These are phyloP conservation scores for Pythium periplocum DNA, from an alignment of 352 stramenopile genomes.

Conservation along the genomic window DNA sequence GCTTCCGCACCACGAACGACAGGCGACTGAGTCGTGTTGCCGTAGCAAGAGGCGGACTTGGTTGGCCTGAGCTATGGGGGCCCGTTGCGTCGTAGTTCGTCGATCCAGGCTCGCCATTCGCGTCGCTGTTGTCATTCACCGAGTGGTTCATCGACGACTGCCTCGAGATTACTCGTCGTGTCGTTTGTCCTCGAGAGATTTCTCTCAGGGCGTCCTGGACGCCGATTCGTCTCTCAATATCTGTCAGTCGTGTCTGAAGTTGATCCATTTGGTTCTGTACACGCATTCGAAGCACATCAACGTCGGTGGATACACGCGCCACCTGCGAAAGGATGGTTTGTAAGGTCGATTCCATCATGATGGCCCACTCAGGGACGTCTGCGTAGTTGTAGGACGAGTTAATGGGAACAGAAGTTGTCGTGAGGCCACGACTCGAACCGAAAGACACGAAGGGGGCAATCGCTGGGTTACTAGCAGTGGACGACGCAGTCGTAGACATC, in stretches of 20 bases:
- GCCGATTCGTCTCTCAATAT: constrained; percentile 35
- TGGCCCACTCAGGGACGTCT: constrained; percentile 35
- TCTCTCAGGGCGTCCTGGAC: constrained; percentile 48
- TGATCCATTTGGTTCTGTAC: constrained; percentile 29
- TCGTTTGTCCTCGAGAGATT: constrained; percentile 24
- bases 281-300: constrained; percentile 42
- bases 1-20: constrained; percentile 1
- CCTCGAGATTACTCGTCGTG: constrained; percentile 2
- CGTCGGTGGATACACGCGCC: constrained; percentile 39
- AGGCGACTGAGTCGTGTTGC: constrained; percentile 13
- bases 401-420: no score
- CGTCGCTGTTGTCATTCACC: neutral
- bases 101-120: neutral
- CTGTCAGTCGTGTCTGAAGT: constrained; percentile 16
- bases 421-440: no score
- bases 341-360: constrained; percentile 44
- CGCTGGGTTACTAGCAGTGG: no score
- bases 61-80: neutral
- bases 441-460: no score
- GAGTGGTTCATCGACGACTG: neutral
- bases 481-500: no score
- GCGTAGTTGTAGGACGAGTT: no score
- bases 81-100: neutral
- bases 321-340: constrained; percentile 53
- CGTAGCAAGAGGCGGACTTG: neutral